Evolutionary conservation across 768 basidiomycete genomes (phyloP), one percentile per base, ranked within the genome.

Genomic region (Kwoniella sp.): DNA sequence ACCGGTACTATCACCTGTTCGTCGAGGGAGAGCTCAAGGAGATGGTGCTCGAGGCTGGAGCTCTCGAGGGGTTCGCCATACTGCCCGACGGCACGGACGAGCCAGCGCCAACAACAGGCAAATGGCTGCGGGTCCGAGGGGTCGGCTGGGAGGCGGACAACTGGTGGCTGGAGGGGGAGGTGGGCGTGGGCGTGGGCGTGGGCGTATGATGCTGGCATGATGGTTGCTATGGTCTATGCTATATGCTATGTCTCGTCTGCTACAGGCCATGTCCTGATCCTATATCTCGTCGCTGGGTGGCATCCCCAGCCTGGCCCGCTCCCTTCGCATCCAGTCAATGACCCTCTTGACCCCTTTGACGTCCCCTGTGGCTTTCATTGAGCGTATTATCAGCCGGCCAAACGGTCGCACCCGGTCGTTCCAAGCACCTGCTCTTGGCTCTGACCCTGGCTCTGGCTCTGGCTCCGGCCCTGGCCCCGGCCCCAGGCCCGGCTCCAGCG

Each of bases 1-100:
- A 90, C 68, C 81, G 95, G 49, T 99, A 95, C 70, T 99, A 99
- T 70, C 95, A 99, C 71, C 87, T 99, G 81, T 99, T 96, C 69
- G 80, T 82, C 0, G 77, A 82, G 36, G 87, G 85, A 17, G 95
- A 99, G 74, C 80, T 99, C 41, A 57, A 67, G 15, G 73, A 71
- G 11, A 79, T 95, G 9, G 81, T 86, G 5, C 48, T 56, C 7
- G 78, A 81, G 28, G 90, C 91, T 0, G 86, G 86, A 3, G 56
- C 66, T 25, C 80, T 76, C 19, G 66, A 65, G 28, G 70, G 65
- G 4, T 70, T 54, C 32, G 19, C 12, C 8, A 41, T 58, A 4
- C 5, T 61, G 1, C 17, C 39, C 15, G 40, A 53, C 14, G 48
- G 49, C 10, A 53, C 40, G 7, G 27, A 39, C 15, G 31, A 23